Base-by-base conservation (phyloP, 192 early-diverging fungal species). In the Powellomyces hirtus region DNA sequence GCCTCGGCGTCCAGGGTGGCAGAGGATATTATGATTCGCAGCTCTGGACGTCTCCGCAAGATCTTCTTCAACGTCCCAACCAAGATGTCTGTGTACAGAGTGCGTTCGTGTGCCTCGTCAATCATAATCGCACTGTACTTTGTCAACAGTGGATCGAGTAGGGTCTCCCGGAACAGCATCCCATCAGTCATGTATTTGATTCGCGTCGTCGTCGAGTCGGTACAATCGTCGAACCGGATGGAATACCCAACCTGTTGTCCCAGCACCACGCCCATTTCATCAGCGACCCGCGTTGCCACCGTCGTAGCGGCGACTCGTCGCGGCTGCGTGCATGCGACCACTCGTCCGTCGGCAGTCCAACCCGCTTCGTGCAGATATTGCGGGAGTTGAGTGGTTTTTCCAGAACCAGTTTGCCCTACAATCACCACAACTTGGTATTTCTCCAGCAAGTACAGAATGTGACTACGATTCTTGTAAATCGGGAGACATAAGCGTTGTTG, bases 181-280 rank as follows among this genome's bases (percentile, higher is more conserved):
- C 90, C 91, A 64, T 91, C 92, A 8, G 90, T 91, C 88, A 94
- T 85, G 80, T 89, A 94, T 64, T 94, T 94, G 57, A 94, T 90
- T 38, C 82, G 64, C 0, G 87, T 86, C 3, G 66, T 62, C 18
- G 68, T 75, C 42, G 77, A 71, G 50, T 86, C 82, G 44, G 61
- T 79, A 52, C 77, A 79, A 44, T 89, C 88, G 34, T 94, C 91
- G 45, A 92, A 92, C 10, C 89, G 83, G 46, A 94, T 87, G 1
- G 83, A 72, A 70, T 94, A 94, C 29, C 92, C 92, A 13, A 94
- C 68, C 38, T 60, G 85, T 38, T 78, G 74, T n/a, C 91, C 90
- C 0, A 93, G 68, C 10, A 73, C 64, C 22, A 79, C 83, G 27
- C 80, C 79, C 79, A 88, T 84, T 71, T 93, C 91, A 36, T 88